Evolutionary conservation across 805 yeast species (phyloP).

Genomic region (Kodamaea kakaduensis): DNA sequence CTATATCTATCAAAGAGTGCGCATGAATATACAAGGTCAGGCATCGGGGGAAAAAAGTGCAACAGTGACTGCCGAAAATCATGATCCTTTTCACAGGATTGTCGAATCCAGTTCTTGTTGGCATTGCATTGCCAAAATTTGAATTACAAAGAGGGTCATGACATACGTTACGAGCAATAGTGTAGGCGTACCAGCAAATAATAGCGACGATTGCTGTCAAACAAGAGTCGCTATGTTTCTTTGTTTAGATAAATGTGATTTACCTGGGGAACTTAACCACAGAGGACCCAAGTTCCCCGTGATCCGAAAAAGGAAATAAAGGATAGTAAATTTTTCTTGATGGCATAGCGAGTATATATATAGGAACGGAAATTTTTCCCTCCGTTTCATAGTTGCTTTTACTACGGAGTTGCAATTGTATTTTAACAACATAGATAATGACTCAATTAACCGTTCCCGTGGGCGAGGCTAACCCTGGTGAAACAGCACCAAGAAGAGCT

Average conservation of each 20-base stretch:
- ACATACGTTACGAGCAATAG: too few species aligned
- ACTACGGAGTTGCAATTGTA: constrained; percentile 2
- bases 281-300: background rate
- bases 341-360: constrained; percentile 1
- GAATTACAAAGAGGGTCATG: too few species aligned
- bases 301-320: constrained; percentile 6
- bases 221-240: too few species aligned
- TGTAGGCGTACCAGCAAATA: too few species aligned
- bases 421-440: constrained; percentile 9
- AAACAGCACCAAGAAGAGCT: constrained; percentile 79
- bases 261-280: background rate
- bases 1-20: constrained; percentile 1
- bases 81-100: too few species aligned
- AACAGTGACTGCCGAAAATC: too few species aligned
- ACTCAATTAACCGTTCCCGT: constrained; percentile 49
- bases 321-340: constrained; percentile 2
- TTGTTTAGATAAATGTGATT: too few species aligned
- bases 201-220: too few species aligned
- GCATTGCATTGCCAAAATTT: too few species aligned
- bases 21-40: too few species aligned
- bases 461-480: constrained; percentile 69
- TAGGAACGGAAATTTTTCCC: constrained; percentile 2
- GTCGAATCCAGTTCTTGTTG: too few species aligned
- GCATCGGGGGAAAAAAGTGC: too few species aligned
- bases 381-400: constrained; percentile 4